Base-by-base conservation (phyloP, 2,329 filamentous ascomycete genomes). In the Penicillium digitatum region DNA sequence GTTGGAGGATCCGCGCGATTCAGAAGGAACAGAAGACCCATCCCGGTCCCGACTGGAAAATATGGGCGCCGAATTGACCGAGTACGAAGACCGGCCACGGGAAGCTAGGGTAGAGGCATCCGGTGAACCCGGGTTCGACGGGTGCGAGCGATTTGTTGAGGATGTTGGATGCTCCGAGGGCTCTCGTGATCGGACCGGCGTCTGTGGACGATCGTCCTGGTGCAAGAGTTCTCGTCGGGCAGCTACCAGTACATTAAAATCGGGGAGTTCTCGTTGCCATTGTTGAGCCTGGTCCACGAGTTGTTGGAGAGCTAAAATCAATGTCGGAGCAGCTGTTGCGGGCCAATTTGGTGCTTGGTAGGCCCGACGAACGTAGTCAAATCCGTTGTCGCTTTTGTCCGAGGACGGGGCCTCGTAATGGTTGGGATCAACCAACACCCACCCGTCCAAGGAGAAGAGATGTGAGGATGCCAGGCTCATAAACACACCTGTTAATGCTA, bases 361-460 rank as follows among this genome's bases (percentile, higher is more conserved):
- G n/a, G 69, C 65, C 7, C 56, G 57, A 3, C 56, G 61, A 38
- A 73, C 61, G 16, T 64, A 56, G 7, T 69, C 64, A 14, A 70
- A 46, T n/a, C 59, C 55, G 34, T 69, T 62, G 9, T 78, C 77
- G 55, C 55, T 54, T 14, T 65, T 47, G 20, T 59, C 43, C 1
- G 45, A 43, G 3, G 54, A 12, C 14, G 52, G 38, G 11, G 31
- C 16, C 6, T 77, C 75, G 66, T 86, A 88, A 56, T 78, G 80
- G n/a, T 76, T 78, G 4, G 89, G 88, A 50, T 87, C 84, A 16
- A 90, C 86, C 6, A 93, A 78, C 29, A 97, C 77, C 93, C 94
- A 99, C n/a, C 89, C 88, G 67, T 96, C 90, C 12, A 96, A 80
- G 20, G 86, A 85, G 67, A 96, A 87, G 59, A 89, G 88, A 6